Percentiles rank a stretch among this genome's conserved stretches.
phyloP scores from a whole-genome alignment of 2,329 filamentous ascomycete genomes.

The Beauveria bassiana region DNA sequence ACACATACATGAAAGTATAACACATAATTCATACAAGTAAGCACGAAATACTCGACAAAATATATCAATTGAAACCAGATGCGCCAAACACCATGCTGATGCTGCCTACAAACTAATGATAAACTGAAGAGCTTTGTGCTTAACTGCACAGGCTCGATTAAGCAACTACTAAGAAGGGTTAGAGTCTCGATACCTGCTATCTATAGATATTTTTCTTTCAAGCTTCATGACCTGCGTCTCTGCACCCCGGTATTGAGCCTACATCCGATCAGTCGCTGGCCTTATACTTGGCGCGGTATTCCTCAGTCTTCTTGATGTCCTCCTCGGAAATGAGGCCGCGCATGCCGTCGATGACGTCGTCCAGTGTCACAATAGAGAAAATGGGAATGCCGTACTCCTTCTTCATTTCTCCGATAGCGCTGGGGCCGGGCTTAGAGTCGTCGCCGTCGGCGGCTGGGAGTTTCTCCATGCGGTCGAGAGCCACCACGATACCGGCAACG shows the following conservation, averaged over 20 bases:
- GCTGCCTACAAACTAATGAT: constrained; percentile 8
- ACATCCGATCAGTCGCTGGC: constrained; percentile 42
- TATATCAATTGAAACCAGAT: neutral
- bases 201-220: neutral
- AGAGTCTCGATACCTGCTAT: constrained; percentile 6
- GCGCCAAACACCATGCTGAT: constrained; percentile 11
- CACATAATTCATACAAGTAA: neutral
- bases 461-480: constrained; percentile 82
- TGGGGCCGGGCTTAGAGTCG: constrained; percentile 61
- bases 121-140: neutral
- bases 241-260: neutral
- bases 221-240: neutral
- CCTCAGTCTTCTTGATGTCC: constrained; percentile 60
- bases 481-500: constrained; percentile 80
- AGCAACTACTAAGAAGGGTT: neutral
- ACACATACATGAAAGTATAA: neutral
- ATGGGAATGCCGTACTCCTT: constrained; percentile 80
- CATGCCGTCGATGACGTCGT: constrained; percentile 71
- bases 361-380: constrained; percentile 71
- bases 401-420: constrained; percentile 78
- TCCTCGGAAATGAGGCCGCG: constrained; percentile 52
- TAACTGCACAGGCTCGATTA: neutral
- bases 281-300: constrained; percentile 62
- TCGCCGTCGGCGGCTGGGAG: constrained; percentile 57
- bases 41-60: neutral